Conservation (phyloP, 2,329 filamentous ascomycete genomes). For the Diaporthe humulicola region DNA sequence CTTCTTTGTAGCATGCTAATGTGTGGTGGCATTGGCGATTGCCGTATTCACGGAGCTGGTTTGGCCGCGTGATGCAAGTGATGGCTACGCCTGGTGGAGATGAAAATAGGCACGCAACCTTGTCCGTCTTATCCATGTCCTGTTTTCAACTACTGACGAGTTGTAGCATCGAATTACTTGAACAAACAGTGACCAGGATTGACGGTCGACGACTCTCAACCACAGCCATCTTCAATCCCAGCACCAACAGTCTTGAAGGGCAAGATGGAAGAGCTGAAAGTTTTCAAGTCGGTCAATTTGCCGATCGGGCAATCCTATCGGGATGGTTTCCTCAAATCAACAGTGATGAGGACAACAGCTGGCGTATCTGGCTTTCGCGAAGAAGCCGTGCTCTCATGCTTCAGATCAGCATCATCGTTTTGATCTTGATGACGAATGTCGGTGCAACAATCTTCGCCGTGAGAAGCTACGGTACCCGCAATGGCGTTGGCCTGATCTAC, state of each 20-base stretch:
- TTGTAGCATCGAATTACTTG: neutral
- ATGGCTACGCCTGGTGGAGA: neutral
- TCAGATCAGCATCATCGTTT: constrained; percentile 45
- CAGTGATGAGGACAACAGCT: constrained; percentile 2
- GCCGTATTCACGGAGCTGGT: neutral
- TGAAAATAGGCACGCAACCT: neutral
- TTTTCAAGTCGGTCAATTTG: neutral
- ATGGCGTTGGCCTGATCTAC: constrained; percentile 46
- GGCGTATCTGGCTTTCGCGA: constrained; percentile 42
- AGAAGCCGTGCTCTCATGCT: constrained; percentile 42
- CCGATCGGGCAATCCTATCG: neutral
- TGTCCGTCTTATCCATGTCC: neutral
- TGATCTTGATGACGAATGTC: constrained; percentile 43
- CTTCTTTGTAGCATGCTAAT: neutral
- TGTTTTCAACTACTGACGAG: neutral
- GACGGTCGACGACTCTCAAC: neutral
- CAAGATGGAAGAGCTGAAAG: neutral
- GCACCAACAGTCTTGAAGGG: neutral
- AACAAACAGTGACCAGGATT: neutral
- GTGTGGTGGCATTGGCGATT: neutral
- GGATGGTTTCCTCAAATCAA: constrained; percentile 13
- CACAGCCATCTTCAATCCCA: neutral
- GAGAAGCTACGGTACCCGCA: constrained; percentile 37
- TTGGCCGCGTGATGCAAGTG: neutral
- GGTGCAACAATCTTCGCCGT: constrained; percentile 42